Percentiles rank a stretch among this genome's conserved stretches.
Evolutionary conservation across 1,284 basidiomycete species (phyloP).

Genomic region (Moniliophthora roreri): DNA sequence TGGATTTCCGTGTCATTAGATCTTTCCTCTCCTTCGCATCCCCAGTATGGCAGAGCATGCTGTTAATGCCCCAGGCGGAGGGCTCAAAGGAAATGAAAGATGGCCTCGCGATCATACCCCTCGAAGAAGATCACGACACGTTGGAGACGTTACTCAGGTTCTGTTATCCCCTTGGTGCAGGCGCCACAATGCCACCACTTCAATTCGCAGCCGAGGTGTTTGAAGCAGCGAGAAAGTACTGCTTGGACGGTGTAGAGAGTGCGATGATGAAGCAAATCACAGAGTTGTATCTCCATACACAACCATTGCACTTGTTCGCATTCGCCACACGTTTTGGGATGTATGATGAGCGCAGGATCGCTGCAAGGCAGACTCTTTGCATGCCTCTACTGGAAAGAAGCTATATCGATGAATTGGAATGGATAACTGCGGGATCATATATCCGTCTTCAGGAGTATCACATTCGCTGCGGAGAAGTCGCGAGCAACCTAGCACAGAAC

Average conservation of each 20-base stretch:
- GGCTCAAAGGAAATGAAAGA: constrained; percentile 2
- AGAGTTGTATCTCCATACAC: constrained; percentile 38
- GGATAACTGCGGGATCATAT: constrained; percentile 45
- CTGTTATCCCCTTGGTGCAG: not conserved
- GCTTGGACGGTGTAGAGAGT: constrained; percentile 32
- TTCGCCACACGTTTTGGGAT: constrained; percentile 42
- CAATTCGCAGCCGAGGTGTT: constrained; percentile 15
- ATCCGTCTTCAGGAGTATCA: constrained; percentile 46
- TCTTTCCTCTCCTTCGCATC: constrained; percentile 7
- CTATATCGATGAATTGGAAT: constrained; percentile 40
- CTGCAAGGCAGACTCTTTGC: constrained; percentile 42
- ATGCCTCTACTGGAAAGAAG: constrained; percentile 34
- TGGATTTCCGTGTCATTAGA: constrained; percentile 4
- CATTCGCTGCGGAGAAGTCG: constrained; percentile 40
- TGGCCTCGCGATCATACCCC: constrained; percentile 1
- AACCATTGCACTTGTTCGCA: constrained; percentile 51
- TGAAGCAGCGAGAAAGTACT: constrained; percentile 34
- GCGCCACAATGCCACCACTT: not conserved
- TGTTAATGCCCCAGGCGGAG: not conserved
- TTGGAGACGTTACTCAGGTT: constrained; percentile 3
- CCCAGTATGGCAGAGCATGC: constrained; percentile 5
- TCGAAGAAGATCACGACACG: constrained; percentile 3
- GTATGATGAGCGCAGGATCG: constrained; percentile 16
- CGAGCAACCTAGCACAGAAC: constrained; percentile 8
- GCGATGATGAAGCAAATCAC: constrained; percentile 26